Evolutionary conservation across 495 filamentous ascomycete species (phyloP), one percentile per base, ranked within the genome.

Genomic region (Paragyromitra xinjiangensis): DNA sequence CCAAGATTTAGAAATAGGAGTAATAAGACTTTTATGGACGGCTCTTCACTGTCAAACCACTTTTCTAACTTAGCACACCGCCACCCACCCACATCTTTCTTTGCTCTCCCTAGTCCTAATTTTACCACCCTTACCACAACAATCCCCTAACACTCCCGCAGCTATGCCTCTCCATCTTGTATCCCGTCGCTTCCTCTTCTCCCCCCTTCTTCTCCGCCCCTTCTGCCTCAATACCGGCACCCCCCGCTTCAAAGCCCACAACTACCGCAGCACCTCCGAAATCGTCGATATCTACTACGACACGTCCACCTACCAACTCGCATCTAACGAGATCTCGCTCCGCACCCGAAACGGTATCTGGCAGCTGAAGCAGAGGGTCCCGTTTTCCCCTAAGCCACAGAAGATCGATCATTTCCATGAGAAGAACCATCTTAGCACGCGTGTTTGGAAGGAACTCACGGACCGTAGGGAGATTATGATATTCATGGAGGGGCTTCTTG

Each of bases 181-280:
- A 24, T 68, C 64, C 11, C 64, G 64, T 9, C 64, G 64, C 64
- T 68, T 68, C 48, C 64, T 68, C 19, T 68, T 68, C 34, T 55
- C 64, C 11, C 64, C 64, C 9, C 64, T 68, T n/a, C 64, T 68
- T 1, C 48, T 68, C 8, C 48, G 48, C 6, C 64, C 64, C 45
- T 42, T 68, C 48, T 45, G 64, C 2, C 64, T 68, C 34, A 68
- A 68, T 34, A 68, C 64, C 7, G 64, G 64, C 9, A 42, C 16
- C 4, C 64, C 64, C 34, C 64, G 64, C 9, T 68, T 68, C 48
- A 55, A 26, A 42, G 64, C 64, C 8, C 14, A 39, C 34, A 53
- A 55, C 34, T 68, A 68, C 29, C 64, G 64, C n/a, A 40, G 64
- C 26, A 68, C 64, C 48, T 68, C 64, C 3, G 16, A 68, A 19